Evolutionary conservation across 75 land plant species (phyloP), one percentile per base, ranked within the genome.

Genomic region (Cupressus sempervirens): DNA sequence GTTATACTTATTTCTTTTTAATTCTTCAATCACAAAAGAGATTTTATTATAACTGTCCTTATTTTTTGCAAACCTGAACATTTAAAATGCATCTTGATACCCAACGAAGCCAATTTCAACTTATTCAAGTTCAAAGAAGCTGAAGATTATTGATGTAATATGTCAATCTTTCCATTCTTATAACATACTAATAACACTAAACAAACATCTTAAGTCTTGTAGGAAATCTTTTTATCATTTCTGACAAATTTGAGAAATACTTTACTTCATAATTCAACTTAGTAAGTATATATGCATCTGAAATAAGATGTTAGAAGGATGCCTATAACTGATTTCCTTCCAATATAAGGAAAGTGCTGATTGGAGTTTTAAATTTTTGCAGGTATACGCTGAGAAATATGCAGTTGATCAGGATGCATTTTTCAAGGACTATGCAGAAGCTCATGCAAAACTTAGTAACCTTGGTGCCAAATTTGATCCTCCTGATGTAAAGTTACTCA

Each of bases 401-500:
- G 96, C 97, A 56, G 92, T 56, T 72, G 99, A 98, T 86, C 96
- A 96, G 81, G 93, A 93, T 74, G 91, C 96, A 8, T 98, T 98
- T 82, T 97, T 94, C 90, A 90, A 94, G 84, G 99, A 98, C 84
- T 98, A 98, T 88, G 99, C 99, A 77, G 93, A 93, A 90, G 92
- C 99, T 81, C 99, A 98, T 91, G 95, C 96, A 8, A 96, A 96
- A 87, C 96, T 98, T 13, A 98, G 99, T 85, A 94, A 98, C 84
- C 89, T 95, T 46, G 99, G 99, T n/a, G 95, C 99, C 12, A 93
- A 95, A 82, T 98, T 96, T 91, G 96, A 95, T 68, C 99, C 99
- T 46, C 92, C 94, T 53, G 92, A 96, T 90, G 98, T 96, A 54
- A 82, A 82, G 65, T 54, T 35, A 65, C 56, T 82, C 45, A 79